Conservation (phyloP, 768 basidiomycete species). For the Boletus coccyginus region DNA sequence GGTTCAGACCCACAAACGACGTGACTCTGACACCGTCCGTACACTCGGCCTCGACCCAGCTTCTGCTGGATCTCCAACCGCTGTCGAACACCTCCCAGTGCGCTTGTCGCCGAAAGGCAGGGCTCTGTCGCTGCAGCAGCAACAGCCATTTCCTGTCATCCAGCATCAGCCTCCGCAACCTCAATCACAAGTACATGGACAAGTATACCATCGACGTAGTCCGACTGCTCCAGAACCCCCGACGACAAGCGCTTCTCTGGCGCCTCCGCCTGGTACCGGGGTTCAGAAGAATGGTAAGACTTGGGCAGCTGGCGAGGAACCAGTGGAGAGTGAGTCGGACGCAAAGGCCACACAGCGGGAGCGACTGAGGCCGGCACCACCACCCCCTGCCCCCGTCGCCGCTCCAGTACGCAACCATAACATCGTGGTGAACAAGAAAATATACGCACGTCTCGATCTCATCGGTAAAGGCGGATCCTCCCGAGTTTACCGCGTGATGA, state of each 20-base stretch:
- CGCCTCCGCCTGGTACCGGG: slow-evolving; percentile 14
- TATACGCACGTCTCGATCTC: slow-evolving; percentile 82
- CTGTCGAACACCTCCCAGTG: slow-evolving; percentile 39
- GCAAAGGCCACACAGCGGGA: slow-evolving; percentile 26
- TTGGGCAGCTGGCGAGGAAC: slow-evolving; percentile 48
- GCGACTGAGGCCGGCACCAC: slow-evolving; percentile 33
- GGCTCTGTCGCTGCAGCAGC: slow-evolving; percentile 19
- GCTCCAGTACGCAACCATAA: slow-evolving; percentile 40
- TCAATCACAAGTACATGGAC: slow-evolving; percentile 21
- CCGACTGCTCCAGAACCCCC: slow-evolving; percentile 65
- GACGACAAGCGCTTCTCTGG: slow-evolving; percentile 37
- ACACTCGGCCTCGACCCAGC: slow-evolving; percentile 38
- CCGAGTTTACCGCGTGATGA: slow-evolving; percentile 91
- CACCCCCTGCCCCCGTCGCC: slow-evolving; percentile 30
- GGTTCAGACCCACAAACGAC: slow-evolving; percentile 53
- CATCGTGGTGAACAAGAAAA: slow-evolving; percentile 60
- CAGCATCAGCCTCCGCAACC: slow-evolving; percentile 22
- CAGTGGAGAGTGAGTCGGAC: slow-evolving; percentile 36
- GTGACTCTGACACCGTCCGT: slow-evolving; percentile 76
- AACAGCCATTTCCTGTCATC: slow-evolving; percentile 28
- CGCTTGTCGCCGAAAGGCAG: slow-evolving; percentile 33
- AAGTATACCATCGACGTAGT: slow-evolving; percentile 57
- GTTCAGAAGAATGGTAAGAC: slow-evolving; percentile 36
- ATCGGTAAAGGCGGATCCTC: slow-evolving; percentile 95
- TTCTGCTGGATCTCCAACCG: slow-evolving; percentile 54